Conservation (phyloP, 148 eudicot species). For the Vaccinium corymbosum region DNA sequence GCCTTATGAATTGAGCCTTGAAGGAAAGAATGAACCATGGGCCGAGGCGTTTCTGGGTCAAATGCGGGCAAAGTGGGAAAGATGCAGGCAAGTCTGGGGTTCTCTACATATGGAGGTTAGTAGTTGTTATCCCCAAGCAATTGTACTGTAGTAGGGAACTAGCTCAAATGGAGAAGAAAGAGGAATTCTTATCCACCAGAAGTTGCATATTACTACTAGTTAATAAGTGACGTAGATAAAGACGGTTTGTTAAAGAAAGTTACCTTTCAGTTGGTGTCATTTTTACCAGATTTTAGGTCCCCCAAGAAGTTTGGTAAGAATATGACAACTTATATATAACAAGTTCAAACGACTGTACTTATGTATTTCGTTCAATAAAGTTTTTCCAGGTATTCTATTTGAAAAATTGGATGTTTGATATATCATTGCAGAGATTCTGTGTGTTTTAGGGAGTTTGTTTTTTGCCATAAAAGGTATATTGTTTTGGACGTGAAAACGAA, state of each 20-base stretch:
- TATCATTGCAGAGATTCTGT: not conserved
- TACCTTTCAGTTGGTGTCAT: not conserved
- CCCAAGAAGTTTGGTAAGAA: slow-evolving; percentile 2
- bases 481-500: not conserved
- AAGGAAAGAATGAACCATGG: slow-evolving; percentile 74
- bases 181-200: not conserved
- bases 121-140: slow-evolving; percentile 75
- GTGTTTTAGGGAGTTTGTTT: not conserved
- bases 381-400: not conserved
- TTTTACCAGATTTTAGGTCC: not conserved
- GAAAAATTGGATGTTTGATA: not conserved
- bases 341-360: not conserved
- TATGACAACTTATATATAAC: not conserved
- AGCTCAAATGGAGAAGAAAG: not conserved
- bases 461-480: not conserved
- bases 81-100: slow-evolving; percentile 67
- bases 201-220: not conserved
- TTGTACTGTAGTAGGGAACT: slow-evolving; percentile 40
- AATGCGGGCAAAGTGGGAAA: slow-evolving; percentile 50
- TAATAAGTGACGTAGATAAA: not conserved
- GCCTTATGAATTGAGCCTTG: slow-evolving; percentile 78
- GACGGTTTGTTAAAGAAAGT: not conserved
- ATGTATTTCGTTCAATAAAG: not conserved
- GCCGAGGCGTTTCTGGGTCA: slow-evolving; percentile 54
- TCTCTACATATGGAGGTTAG: slow-evolving; percentile 73